Conservation (phyloP, 2,329 filamentous ascomycete genomes). For the Amesomyces nigricolor region DNA sequence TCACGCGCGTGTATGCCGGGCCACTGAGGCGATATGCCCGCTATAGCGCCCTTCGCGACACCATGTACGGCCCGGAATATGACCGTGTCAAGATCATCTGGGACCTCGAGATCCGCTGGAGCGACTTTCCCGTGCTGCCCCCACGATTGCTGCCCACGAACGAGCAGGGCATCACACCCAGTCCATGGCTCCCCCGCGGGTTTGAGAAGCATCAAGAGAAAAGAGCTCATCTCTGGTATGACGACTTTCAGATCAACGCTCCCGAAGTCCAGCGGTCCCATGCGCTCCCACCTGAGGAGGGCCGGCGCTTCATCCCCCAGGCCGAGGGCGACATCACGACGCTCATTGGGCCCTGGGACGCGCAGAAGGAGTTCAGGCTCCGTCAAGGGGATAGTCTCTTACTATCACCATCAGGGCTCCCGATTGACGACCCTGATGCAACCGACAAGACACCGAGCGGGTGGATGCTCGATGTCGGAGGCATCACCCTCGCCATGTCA, state of each 20-base stretch:
- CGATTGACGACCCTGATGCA: slow-evolving; percentile 12
- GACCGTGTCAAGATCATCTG: slow-evolving; percentile 33
- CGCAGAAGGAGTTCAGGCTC: slow-evolving; percentile 26
- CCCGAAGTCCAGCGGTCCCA: slow-evolving; percentile 22
- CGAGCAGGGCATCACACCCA: slow-evolving; percentile 30
- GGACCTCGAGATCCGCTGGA: slow-evolving; percentile 39
- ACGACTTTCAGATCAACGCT: slow-evolving; percentile 15
- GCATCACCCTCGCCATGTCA: slow-evolving; percentile 46
- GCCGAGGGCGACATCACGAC: slow-evolving; percentile 23
- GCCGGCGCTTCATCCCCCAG: slow-evolving; percentile 18
- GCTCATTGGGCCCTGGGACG: slow-evolving; percentile 27
- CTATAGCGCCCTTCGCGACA: slow-evolving; percentile 33
- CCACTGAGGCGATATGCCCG: slow-evolving; percentile 34
- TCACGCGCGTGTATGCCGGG: slow-evolving; percentile 35
- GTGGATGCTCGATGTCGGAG: slow-evolving; percentile 51
- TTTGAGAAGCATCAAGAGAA: slow-evolving; percentile 33
- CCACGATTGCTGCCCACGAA: slow-evolving; percentile 28
- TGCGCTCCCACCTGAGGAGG: slow-evolving; percentile 17
- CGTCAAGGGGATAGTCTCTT: slow-evolving; percentile 18
- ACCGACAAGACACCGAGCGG: slow-evolving; percentile 30
- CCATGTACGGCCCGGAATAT: slow-evolving; percentile 40
- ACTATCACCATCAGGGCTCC: slow-evolving; percentile 18
- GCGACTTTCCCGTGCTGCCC: slow-evolving; percentile 37
- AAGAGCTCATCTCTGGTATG: slow-evolving; percentile 30
- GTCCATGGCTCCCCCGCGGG: slow-evolving; percentile 36